Conservation (phyloP, 2,329 filamentous ascomycete genomes). For the Didymella sp. region DNA sequence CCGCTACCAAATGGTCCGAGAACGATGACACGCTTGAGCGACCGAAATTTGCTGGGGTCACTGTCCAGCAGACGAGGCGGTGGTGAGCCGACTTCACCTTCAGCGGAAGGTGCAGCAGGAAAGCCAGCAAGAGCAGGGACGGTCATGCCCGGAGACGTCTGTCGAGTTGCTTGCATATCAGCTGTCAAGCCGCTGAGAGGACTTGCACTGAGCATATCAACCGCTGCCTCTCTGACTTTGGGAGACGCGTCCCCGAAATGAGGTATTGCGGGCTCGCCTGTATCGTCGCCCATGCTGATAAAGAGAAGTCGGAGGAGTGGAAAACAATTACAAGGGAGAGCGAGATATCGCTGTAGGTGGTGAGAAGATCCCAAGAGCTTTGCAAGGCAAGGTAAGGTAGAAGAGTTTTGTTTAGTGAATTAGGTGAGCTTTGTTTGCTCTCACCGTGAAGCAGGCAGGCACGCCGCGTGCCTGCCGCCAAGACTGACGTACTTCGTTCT, state of each 20-base stretch:
- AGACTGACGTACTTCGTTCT: neutral
- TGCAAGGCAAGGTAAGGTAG: neutral
- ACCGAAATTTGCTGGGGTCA: slow-evolving; percentile 17
- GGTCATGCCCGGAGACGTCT: neutral
- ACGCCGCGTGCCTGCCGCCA: neutral
- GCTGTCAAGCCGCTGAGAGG: neutral
- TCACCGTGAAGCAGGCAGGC: slow-evolving; percentile 2
- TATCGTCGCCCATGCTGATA: neutral
- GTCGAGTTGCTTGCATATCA: neutral
- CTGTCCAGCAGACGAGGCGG: slow-evolving; percentile 16
- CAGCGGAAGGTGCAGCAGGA: neutral
- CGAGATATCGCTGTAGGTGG: neutral
- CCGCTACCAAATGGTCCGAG: slow-evolving; percentile 46
- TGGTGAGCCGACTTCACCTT: neutral
- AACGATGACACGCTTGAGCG: slow-evolving; percentile 44
- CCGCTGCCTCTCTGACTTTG: neutral
- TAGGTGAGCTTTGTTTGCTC: neutral
- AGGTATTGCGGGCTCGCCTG: neutral
- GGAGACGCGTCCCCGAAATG: neutral
- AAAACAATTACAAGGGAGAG: neutral
- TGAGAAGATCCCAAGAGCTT: neutral
- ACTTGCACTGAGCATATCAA: neutral
- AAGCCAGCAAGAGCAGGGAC: neutral
- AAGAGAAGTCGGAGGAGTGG: neutral
- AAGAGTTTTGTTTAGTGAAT: neutral